Evolutionary conservation across 805 yeast genomes (phyloP), one percentile per base, ranked within the genome.

Genomic region (Saturnispora diversa): DNA sequence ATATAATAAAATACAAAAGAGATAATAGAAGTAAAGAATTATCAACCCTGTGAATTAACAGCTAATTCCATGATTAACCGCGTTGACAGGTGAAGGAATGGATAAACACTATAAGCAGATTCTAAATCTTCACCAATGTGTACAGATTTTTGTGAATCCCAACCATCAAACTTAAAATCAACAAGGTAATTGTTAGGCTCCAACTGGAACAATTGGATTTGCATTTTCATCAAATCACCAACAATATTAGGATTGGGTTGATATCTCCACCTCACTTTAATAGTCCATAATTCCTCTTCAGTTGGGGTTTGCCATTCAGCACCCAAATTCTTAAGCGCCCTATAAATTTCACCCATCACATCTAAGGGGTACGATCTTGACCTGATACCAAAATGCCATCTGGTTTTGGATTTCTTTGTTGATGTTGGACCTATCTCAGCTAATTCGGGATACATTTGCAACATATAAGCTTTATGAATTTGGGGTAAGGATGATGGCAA

Each of bases 301-400:
- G 88, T 75, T 6, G 97, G 97, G 51, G 81, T 80, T 8, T 92
- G 84, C 97, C 97, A 92, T 60, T 92, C 97, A 0, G 97, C 97
- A 1, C 96, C 97, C 40, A 92, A 66, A 53, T 84, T 86, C 62
- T 84, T 84, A 56, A 92, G 69, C 1, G 97, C 97, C 35, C 96
- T 72, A 63, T 92, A 92, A 32, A 92, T 88, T 59, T 92, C 98
- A 21, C 97, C 96, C 97, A 92, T 92, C 3, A 92, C 98, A 60
- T 92, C 98, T 51, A 92, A 69, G 25, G 98, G 97, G 58, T 92
- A 92, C 1, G 96, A 85, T 53, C 97, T 72, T 7, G 96, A 86
- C 57, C 98, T 72, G 45, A 92, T 92, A 49, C 98, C 98, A 57
- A 92, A 92, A 67, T 92, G 98, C 98, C 98, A 92, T 62, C 95